Base-by-base conservation (phyloP, 2,329 filamentous ascomycete species). In the Penicillium brasilianum region DNA sequence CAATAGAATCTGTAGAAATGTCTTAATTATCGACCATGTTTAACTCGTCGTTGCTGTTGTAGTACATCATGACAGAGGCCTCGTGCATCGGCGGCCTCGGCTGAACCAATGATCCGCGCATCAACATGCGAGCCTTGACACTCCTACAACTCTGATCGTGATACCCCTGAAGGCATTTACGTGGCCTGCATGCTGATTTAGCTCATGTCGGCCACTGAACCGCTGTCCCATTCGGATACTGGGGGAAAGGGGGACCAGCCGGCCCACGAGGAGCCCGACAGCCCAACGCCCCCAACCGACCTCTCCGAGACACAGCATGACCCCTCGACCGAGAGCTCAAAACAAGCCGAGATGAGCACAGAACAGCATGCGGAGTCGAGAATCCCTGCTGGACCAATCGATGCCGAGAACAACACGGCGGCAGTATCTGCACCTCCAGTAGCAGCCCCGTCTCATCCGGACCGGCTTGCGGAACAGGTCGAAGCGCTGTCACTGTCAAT, bases 181-280 rank as follows among this genome's bases (percentile, higher is more conserved):
- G 58, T 57, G 61, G 66, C 63, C 67, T 67, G 62, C 66, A 73
- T 87, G 64, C 76, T 77, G 22, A 89, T 18, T 2, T 70, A 72
- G 71, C 72, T 69, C 70, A 77, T 77, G 75, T 74, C 74, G 71
- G 64, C 72, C 55, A 66, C 67, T 65, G 73, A 70, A 66, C 50
- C 63, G 53, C 66, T 67, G 52, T 62, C 69, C 60, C 64, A 63
- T 62, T 65, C 66, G 63, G 59, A 60, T 61, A 61, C 67, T 60
- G 68, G 62, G 66, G 66, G 65, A 61, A 65, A 66, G 67, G 68
- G 68, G 55, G 64, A 68, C 56, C 70, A 66, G 34, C 55, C 60
- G 39, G 58, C 59, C 50, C 55, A 67, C 64, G 68, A 73, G 63
- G 66, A 62, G 60, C 60, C 59, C 57, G 66, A 66, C 59, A 68